These are phyloP conservation scores for Tuber umbilicatum DNA, from an alignment of 495 filamentous ascomycete genomes.

Conservation along the genomic window DNA sequence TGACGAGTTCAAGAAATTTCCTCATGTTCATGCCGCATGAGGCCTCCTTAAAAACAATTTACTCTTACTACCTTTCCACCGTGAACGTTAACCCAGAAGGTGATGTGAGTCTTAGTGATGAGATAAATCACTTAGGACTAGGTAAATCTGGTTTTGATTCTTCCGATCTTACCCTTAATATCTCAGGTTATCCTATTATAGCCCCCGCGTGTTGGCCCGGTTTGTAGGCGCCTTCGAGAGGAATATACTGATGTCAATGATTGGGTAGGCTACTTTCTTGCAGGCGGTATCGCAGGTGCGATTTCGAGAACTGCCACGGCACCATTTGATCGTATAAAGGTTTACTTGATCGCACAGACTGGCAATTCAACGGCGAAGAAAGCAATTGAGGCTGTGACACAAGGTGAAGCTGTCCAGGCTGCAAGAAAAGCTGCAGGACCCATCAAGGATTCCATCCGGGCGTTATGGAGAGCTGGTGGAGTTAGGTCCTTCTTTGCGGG, in stretches of 20 bases:
- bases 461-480: constrained; percentile 81
- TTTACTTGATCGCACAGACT: constrained; percentile 92
- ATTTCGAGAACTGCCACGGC: constrained; percentile 90
- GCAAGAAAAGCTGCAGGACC: constrained; percentile 61
- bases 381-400: constrained; percentile 60
- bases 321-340: constrained; percentile 91
- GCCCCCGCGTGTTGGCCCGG: constrained; percentile 33
- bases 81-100: constrained; percentile 89
- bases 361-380: constrained; percentile 50
- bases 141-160: constrained; percentile 76
- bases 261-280: constrained; percentile 85
- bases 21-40: constrained; percentile 82
- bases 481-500: constrained; percentile 89
- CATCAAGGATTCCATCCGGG: constrained; percentile 62
- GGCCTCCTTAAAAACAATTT: constrained; percentile 68
- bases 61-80: constrained; percentile 87
- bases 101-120: constrained; percentile 85
- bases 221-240: constrained; percentile 16
- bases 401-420: constrained; percentile 61
- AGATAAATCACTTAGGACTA: constrained; percentile 73
- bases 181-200: not conserved
- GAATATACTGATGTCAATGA: constrained; percentile 18
- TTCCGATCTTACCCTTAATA: constrained; percentile 54
- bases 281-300: constrained; percentile 84
- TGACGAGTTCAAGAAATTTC: constrained; percentile 63